A percentile compares a stretch with the other conserved stretches of the same genome.
Conservation (phyloP, 2,329 filamentous ascomycete genomes). For the Ophiostoma quercus region DNA sequence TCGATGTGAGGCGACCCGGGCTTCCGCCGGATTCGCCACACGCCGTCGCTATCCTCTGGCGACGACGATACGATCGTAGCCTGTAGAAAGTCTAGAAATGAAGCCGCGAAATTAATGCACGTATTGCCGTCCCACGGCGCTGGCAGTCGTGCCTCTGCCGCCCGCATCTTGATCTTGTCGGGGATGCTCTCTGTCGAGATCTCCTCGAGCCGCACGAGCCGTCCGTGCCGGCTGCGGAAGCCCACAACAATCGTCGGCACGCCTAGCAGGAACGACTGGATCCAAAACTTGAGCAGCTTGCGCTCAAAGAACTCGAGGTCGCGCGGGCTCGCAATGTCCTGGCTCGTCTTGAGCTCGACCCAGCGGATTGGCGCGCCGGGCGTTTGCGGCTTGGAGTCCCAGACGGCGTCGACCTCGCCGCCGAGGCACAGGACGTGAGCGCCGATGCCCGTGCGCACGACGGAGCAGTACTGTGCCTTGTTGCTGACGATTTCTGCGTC, state of each 20-base stretch:
- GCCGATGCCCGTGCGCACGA: conserved; percentile 84
- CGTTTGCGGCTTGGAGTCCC: conserved; percentile 70
- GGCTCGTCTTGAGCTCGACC: conserved; percentile 92
- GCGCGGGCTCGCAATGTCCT: conserved; percentile 60
- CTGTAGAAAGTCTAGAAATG: conserved; percentile 68
- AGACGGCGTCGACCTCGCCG: conserved; percentile 89
- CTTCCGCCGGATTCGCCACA: conserved; percentile 71
- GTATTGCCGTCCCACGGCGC: conserved; percentile 77
- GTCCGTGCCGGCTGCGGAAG: conserved; percentile 65
- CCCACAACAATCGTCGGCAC: conserved; percentile 90
- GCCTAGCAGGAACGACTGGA: conserved; percentile 88
- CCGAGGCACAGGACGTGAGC: conserved; percentile 70
- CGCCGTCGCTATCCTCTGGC: conserved; percentile 44
- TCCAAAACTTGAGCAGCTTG: conserved; percentile 94
- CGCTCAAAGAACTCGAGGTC: conserved; percentile 75
- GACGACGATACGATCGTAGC: conserved; percentile 43
- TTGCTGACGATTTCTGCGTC: conserved; percentile 73
- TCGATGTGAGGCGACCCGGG: conserved; percentile 63
- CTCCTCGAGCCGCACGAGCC: conserved; percentile 68
- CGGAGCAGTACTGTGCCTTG: conserved; percentile 89
- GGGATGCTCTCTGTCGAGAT: conserved; percentile 77
- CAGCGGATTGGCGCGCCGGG: conserved; percentile 71
- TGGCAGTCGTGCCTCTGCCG: background rate
- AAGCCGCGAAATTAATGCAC: conserved; percentile 83
- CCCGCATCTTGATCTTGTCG: conserved; percentile 44